A percentile compares a stretch with the other conserved stretches of the same genome.
Conservation (phyloP, 2,329 filamentous ascomycete genomes). For the Fusarium sp. region DNA sequence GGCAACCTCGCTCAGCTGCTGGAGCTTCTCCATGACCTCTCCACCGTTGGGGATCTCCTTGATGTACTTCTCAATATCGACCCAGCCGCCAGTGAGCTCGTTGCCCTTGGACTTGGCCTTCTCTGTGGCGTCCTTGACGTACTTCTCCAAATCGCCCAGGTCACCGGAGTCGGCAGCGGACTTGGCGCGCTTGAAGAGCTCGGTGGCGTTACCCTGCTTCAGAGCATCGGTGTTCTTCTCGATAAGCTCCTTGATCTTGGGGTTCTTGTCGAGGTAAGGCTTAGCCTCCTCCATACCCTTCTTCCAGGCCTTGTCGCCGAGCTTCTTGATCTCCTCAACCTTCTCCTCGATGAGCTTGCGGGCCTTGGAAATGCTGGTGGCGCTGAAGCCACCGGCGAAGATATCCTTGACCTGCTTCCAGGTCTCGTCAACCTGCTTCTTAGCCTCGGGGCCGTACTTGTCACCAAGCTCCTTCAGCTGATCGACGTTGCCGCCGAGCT, state of each 20-base stretch:
- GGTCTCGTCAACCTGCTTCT: conserved; percentile 79
- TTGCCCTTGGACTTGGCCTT: conserved; percentile 61
- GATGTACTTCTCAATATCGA: conserved; percentile 70
- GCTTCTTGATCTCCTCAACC: conserved; percentile 71
- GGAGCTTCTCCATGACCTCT: conserved; percentile 73
- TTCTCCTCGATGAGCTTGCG: conserved; percentile 76
- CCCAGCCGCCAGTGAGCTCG: conserved; percentile 53
- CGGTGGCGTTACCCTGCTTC: conserved; percentile 72
- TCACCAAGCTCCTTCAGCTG: conserved; percentile 77
- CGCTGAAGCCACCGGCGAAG: conserved; percentile 69
- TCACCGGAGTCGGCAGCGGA: conserved; percentile 71
- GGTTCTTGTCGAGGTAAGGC: conserved; percentile 79
- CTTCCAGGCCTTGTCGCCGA: conserved; percentile 78
- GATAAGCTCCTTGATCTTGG: conserved; percentile 77
- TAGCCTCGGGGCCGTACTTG: conserved; percentile 77
- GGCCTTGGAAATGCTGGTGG: conserved; percentile 63
- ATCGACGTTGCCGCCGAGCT: conserved; percentile 74
- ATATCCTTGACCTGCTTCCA: conserved; percentile 75
- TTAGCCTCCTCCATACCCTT: conserved; percentile 77
- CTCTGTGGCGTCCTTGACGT: conserved; percentile 48
- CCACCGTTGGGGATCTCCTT: conserved; percentile 72
- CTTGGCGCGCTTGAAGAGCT: conserved; percentile 72
- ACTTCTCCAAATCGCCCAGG: conserved; percentile 56
- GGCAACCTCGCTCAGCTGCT: conserved; percentile 71
- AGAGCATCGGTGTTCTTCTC: conserved; percentile 76